phyloP scores from a whole-genome alignment of 257 asterid genomes.

The Fraxinus anomala region DNA sequence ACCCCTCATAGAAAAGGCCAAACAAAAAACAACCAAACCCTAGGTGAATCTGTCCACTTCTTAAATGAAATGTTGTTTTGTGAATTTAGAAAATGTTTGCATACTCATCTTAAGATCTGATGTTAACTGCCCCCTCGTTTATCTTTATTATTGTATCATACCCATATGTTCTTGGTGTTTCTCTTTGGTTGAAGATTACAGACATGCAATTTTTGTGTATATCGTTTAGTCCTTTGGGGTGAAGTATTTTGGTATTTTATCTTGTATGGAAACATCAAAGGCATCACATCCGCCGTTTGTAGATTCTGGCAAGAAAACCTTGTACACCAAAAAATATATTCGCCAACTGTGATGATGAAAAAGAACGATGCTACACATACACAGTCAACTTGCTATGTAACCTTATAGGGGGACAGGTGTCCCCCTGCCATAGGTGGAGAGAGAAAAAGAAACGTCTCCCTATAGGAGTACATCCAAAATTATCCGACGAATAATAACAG shows the following conservation, averaged over 20 bases:
- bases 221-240: not conserved
- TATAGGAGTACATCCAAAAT: no score
- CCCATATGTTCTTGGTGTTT: no score
- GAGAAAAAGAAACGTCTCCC: no score
- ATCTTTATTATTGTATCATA: not conserved
- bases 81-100: not conserved
- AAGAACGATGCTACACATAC: no score
- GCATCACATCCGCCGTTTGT: no score
- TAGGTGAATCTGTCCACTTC: slow-evolving; percentile 27
- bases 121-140: not conserved
- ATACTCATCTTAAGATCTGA: slow-evolving; percentile 23
- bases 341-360: no score
- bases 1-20: slow-evolving; percentile 95
- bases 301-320: no score
- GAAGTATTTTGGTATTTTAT: not conserved
- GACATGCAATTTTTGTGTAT: not conserved
- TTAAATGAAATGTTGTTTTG: slow-evolving; percentile 9
- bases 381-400: no score
- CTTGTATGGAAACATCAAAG: not conserved
- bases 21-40: slow-evolving; percentile 69
- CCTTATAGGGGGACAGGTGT: no score
- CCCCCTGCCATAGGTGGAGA: no score
- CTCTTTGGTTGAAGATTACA: not conserved
- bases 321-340: no score
- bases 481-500: no score